Evolutionary conservation across 1,139 yeast species (phyloP), one percentile per base, ranked within the genome.

Genomic region (Kodamaea arcana): DNA sequence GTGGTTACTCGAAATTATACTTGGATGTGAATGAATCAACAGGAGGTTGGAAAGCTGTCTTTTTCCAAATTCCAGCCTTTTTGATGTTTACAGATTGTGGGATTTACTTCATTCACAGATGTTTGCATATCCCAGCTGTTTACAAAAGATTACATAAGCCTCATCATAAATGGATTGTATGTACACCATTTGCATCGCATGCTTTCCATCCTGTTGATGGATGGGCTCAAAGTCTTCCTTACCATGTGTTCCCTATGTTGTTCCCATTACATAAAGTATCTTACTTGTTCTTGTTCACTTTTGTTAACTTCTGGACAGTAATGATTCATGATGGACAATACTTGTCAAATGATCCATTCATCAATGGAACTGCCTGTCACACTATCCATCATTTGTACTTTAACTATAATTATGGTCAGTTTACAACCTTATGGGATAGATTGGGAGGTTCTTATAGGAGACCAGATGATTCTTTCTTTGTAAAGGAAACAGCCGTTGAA

Each of bases 171-270:
- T 92, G 98, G 98, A 80, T 92, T 52, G 97, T 92, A 34, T 92
- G 97, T 46, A 90, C 98, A 3, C 98, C 98, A 24, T 92, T 83
- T 64, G 98, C 98, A 1, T 87, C 96, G 10, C 97, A 90, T 57
- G 97, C 98, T 15, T 92, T 92, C 87, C 97, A 92, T 62, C 98
- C 98, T 11, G 82, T 92, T 35, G 98, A 92, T 55, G 98, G 98
- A 28, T 92, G 84, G 68, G 68, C 78, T 40, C 98, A 92, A 69
- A 83, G 95, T 30, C 57, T 92, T 44, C 96, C 98, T 18, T 92
- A 92, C 66, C 98, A 92, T 59, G 45, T 88, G 42, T 92, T 75
- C 65, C 97, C 97, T 43, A 75, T 92, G 58, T 41, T 92, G 22
- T 85, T 92, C 78, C 98, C 97, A 32, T 74, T 92, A 48, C 94